These are phyloP conservation scores for Aphanomyces cochlioides DNA, from an alignment of 352 stramenopile species.

Conservation along the genomic window DNA sequence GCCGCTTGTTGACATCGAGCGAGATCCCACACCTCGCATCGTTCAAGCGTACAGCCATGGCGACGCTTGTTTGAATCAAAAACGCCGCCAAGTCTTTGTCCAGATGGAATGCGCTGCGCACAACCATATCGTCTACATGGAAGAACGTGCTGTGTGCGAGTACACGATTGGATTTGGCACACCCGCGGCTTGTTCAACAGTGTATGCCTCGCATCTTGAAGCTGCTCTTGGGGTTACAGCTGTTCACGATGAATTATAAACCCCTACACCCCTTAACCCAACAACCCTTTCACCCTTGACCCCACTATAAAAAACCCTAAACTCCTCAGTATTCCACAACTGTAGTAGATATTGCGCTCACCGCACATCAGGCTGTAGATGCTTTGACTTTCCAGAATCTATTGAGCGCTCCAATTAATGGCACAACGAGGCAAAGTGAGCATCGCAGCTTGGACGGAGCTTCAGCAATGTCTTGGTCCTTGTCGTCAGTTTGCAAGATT, in stretches of 20 bases:
- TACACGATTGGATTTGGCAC: conserved; percentile 29
- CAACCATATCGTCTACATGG: conserved; percentile 22
- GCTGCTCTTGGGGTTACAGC: neutral
- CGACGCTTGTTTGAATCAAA: neutral
- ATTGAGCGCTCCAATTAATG: too few species aligned
- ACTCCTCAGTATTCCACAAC: too few species aligned
- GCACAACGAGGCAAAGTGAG: too few species aligned
- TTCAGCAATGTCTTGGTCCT: too few species aligned
- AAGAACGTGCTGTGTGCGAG: conserved; percentile 22
- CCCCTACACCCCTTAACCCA: neutral
- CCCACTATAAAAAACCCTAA: too few species aligned
- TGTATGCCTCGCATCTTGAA: conserved; percentile 18
- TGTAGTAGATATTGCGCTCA: too few species aligned
- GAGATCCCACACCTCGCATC: neutral
- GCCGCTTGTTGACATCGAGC: neutral
- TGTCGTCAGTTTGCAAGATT: too few species aligned
- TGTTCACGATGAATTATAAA: conserved; percentile 24
- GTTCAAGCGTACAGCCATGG: conserved; percentile 17
- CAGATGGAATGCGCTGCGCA: conserved; percentile 21
- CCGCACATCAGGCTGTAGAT: too few species aligned
- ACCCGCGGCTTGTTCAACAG: conserved; percentile 13
- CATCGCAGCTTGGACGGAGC: too few species aligned
- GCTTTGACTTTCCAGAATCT: too few species aligned
- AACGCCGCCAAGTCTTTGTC: neutral
- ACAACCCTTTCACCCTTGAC: too few species aligned